Percentiles rank a stretch among this genome's conserved stretches.
phyloP scores from a whole-genome alignment of 1,284 basidiomycete genomes.

The Abortiporus biennis region DNA sequence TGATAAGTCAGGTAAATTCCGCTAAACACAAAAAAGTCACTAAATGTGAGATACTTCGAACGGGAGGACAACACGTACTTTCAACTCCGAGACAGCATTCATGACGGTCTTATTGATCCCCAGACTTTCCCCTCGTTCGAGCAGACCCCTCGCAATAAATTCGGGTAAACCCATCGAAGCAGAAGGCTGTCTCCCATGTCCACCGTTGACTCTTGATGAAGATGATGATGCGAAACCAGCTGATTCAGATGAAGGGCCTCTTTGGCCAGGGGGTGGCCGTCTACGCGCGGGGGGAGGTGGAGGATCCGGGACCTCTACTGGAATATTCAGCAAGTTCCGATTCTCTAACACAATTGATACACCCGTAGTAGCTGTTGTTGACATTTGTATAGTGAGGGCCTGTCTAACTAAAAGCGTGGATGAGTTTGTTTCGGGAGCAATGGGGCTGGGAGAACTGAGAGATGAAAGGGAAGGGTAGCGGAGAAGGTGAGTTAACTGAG shows the following conservation, averaged over 20 bases:
- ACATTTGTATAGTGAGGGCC: conserved; percentile 72
- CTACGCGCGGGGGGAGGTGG: conserved; percentile 34
- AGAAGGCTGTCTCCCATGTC: conserved; percentile 35
- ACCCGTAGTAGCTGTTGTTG: conserved; percentile 68
- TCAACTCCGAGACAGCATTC: conserved; percentile 69
- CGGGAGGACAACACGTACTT: conserved; percentile 35
- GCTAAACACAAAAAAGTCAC: conserved; percentile 35
- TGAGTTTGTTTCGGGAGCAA: conserved; percentile 37
- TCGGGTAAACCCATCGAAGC: conserved; percentile 55
- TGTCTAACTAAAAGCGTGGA: conserved; percentile 73
- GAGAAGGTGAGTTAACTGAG: conserved; percentile 75
- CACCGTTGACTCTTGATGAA: conserved; percentile 10
- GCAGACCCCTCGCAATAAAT: conserved; percentile 59
- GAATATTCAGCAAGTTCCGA: conserved; percentile 66
- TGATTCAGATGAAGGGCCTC: conserved; percentile 21
- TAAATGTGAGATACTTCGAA: background rate
- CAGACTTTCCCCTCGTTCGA: conserved; percentile 72
- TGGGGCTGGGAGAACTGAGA: conserved; percentile 19
- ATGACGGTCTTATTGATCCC: conserved; percentile 77
- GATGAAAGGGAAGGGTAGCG: conserved; percentile 67
- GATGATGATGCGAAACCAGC: conserved; percentile 10
- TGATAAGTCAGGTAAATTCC: conserved; percentile 76
- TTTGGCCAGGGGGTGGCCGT: conserved; percentile 23
- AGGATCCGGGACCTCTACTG: conserved; percentile 55
- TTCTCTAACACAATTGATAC: conserved; percentile 78